These are phyloP conservation scores for Solidago caesia DNA, from an alignment of 129 eudicot genomes.

Conservation along the genomic window DNA sequence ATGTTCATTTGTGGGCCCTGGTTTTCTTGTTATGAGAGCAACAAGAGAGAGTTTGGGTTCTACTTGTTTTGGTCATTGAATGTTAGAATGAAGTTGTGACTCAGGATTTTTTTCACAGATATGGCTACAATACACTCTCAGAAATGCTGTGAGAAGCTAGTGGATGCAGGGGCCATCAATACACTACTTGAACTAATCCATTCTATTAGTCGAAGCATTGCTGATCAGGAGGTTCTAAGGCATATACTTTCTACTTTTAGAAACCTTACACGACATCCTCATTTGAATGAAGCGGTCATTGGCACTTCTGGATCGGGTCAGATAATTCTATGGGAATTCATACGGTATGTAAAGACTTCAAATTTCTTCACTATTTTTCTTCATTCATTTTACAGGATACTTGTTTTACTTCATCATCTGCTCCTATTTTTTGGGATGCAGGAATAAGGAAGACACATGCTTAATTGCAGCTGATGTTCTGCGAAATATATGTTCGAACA, in stretches of 20 bases:
- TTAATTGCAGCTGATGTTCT: slow-evolving; percentile 77
- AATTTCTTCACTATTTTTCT: not conserved
- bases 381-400: not conserved
- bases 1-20: too few relatives aligned
- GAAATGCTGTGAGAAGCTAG: slow-evolving; percentile 88
- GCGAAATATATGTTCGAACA: slow-evolving; percentile 48
- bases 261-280: slow-evolving; percentile 76
- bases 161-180: slow-evolving; percentile 74
- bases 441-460: slow-evolving; percentile 84
- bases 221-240: slow-evolving; percentile 77
- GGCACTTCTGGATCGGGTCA: slow-evolving; percentile 47
- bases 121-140: slow-evolving; percentile 81
- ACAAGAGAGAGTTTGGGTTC: too few relatives aligned
- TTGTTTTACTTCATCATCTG: not conserved
- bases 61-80: too few relatives aligned
- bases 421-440: slow-evolving; percentile 25
- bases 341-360: slow-evolving; percentile 47
- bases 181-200: slow-evolving; percentile 58
- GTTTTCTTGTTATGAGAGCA: too few relatives aligned
- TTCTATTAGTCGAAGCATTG: slow-evolving; percentile 87
- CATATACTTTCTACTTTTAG: slow-evolving; percentile 74
- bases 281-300: slow-evolving; percentile 50
- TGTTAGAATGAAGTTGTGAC: not conserved
- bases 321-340: slow-evolving; percentile 65
- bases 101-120: slow-evolving; percentile 40